Evolutionary conservation across 2,329 filamentous ascomycete species (phyloP).

Genomic region (Alternaria novae-zelandiae): DNA sequence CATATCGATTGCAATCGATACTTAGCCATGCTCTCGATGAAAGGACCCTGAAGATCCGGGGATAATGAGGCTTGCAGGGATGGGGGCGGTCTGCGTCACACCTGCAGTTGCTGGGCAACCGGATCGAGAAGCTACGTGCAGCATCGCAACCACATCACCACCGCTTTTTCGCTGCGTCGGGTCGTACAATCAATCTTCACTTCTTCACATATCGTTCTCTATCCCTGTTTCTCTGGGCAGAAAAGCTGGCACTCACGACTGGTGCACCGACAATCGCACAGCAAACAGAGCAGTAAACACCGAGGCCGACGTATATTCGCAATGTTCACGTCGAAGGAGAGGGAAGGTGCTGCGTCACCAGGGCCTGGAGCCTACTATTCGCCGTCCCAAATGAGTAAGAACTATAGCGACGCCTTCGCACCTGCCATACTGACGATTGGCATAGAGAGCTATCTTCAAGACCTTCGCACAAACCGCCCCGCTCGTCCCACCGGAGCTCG

Average conservation of each 20-base stretch:
- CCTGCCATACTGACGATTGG: constrained; percentile 23
- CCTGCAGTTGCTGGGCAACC: constrained; percentile 33
- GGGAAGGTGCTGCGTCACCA: constrained; percentile 45
- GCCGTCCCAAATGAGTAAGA: constrained; percentile 49
- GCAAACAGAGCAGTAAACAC: constrained; percentile 24
- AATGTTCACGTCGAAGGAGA: constrained; percentile 44
- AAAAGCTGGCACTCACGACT: background rate
- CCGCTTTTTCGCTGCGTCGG: constrained; percentile 30
- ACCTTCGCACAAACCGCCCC: constrained; percentile 71
- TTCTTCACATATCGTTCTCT: constrained; percentile 3
- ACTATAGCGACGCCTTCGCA: constrained; percentile 9
- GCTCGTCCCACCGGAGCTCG: constrained; percentile 74
- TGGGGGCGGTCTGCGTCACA: constrained; percentile 30
- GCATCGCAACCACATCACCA: constrained; percentile 38
- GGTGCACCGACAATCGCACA: background rate
- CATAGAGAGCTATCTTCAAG: constrained; percentile 72
- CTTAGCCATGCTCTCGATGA: background rate
- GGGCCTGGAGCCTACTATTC: constrained; percentile 46
- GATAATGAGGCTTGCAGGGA: constrained; percentile 21
- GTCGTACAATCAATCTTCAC: constrained; percentile 14
- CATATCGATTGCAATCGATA: background rate
- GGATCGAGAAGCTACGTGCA: constrained; percentile 33
- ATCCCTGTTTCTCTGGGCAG: background rate
- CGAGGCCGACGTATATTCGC: constrained; percentile 12
- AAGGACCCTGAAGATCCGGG: constrained; percentile 9